Conservation (phyloP, 2,329 filamentous ascomycete species). For the Fusarium sp. region DNA sequence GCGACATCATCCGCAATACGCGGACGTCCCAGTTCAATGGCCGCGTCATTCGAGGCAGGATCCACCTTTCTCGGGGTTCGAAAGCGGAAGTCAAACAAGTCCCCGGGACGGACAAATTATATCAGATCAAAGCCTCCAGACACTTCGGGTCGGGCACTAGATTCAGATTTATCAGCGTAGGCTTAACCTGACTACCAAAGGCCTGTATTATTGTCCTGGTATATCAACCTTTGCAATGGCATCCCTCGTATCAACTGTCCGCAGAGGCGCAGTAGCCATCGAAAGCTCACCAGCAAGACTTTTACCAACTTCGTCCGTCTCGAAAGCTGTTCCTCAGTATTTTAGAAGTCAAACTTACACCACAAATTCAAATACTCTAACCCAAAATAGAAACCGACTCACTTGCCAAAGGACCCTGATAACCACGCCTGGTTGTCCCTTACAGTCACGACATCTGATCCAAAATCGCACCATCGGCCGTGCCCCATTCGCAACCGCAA, state of each 20-base stretch:
- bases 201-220: not conserved
- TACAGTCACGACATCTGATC: not conserved
- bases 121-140: not conserved
- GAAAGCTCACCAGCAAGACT: not conserved
- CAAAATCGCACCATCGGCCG: not conserved
- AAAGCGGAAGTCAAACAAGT: conserved; percentile 16
- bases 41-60: not conserved
- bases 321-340: not conserved
- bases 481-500: not conserved
- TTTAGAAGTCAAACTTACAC: not conserved
- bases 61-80: conserved; percentile 4
- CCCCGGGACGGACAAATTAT: not conserved
- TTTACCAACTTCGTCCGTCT: not conserved
- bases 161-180: not conserved
- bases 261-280: not conserved
- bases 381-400: not conserved
- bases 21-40: conserved; percentile 3
- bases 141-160: not conserved
- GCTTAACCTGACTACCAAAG: not conserved
- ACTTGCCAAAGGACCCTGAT: not conserved
- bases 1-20: too few species aligned
- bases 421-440: too few species aligned
- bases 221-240: not conserved
- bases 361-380: fast-evolving
- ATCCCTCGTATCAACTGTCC: not conserved